These are phyloP conservation scores for Fusarium sacchari DNA, from an alignment of 2,329 filamentous ascomycete species.

Conservation along the genomic window DNA sequence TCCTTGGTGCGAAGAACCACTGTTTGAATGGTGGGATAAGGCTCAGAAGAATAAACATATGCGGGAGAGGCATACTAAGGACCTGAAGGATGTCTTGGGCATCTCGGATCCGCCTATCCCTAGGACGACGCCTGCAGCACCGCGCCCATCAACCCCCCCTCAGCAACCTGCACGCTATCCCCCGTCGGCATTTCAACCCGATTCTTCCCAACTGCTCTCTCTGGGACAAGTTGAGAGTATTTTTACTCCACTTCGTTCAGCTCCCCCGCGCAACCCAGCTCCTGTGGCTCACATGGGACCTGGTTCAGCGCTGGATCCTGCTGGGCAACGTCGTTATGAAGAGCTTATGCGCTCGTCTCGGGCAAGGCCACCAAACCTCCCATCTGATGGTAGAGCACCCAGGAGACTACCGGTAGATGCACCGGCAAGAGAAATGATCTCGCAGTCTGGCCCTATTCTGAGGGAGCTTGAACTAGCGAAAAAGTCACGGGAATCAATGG, in stretches of 20 bases:
- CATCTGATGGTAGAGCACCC: neutral
- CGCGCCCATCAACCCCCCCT: neutral
- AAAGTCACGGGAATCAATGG: neutral
- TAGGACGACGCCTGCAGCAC: neutral
- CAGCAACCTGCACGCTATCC: neutral
- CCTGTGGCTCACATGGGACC: neutral
- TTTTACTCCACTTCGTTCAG: neutral
- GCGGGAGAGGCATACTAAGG: slow-evolving; percentile 42
- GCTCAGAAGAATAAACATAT: slow-evolving; percentile 45
- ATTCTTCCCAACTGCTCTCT: neutral
- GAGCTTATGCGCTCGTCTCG: neutral
- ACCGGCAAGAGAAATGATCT: neutral
- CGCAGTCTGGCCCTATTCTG: neutral
- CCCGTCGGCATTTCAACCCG: too few relatives aligned
- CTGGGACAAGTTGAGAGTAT: neutral
- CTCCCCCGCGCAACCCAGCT: neutral
- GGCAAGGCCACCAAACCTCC: neutral
- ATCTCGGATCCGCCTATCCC: too few relatives aligned
- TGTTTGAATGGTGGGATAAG: slow-evolving; percentile 46
- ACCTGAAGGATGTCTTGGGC: slow-evolving; percentile 29
- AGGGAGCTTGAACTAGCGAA: neutral
- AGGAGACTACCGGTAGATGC: neutral
- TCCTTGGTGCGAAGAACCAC: slow-evolving; percentile 48
- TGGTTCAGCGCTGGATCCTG: neutral
- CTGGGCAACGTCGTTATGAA: neutral